These are phyloP conservation scores for Flaveria trinervia DNA, from an alignment of 129 eudicot genomes.

Conservation along the genomic window DNA sequence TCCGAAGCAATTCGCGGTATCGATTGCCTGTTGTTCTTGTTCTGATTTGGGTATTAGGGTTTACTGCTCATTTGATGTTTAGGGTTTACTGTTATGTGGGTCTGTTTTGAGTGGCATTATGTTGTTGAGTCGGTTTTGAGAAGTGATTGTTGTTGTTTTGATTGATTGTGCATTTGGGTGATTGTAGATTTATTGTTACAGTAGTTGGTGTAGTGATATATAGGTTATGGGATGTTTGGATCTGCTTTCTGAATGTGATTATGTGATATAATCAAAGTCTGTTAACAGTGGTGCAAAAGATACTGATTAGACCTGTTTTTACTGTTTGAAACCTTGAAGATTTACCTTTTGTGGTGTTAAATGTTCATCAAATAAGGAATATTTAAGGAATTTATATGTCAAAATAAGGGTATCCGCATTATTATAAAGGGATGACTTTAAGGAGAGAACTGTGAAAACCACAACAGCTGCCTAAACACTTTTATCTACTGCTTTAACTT, in stretches of 20 bases:
- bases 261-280: constrained; percentile 1
- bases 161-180: constrained; percentile 25
- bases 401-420: neutral
- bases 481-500: neutral
- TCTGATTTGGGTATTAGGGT: constrained; percentile 26
- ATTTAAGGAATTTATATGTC: neutral
- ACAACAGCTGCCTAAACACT: neutral
- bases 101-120: constrained; percentile 21
- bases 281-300: neutral
- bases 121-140: neutral
- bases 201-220: neutral
- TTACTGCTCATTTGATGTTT: constrained; percentile 27
- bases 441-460: neutral
- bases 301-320: neutral
- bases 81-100: constrained; percentile 31
- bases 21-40: neutral
- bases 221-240: constrained; percentile 4
- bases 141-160: neutral
- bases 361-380: neutral
- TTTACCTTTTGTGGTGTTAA: constrained; percentile 3
- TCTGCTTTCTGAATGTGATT: neutral
- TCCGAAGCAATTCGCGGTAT: constrained; percentile 92
- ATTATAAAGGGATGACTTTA: neutral
- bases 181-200: constrained; percentile 7
- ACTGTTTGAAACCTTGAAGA: neutral